Percentiles rank a stretch among this genome's conserved stretches.
Evolutionary conservation across 352 stramenopile genomes (phyloP).

Genomic region (Aphanomyces stellatus): DNA sequence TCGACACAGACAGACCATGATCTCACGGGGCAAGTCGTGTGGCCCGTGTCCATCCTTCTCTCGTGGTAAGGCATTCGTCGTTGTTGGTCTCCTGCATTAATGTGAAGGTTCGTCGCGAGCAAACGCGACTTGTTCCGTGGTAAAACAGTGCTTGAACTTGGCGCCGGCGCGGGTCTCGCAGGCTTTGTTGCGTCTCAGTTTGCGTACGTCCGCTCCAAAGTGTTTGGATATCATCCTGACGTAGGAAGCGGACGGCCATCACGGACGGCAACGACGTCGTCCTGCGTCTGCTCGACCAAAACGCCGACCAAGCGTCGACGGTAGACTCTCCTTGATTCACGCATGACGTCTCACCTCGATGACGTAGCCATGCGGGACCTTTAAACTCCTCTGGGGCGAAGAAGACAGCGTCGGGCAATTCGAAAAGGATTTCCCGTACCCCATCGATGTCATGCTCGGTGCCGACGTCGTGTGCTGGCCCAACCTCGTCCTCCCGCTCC

Average conservation of each 20-base stretch:
- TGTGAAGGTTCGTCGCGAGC: slow-evolving; percentile 24
- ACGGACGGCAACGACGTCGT: slow-evolving; percentile 72
- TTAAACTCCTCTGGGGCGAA: slow-evolving; percentile 48
- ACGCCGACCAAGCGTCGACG: slow-evolving; percentile 22
- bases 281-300: slow-evolving; percentile 43
- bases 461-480: slow-evolving; percentile 71
- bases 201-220: slow-evolving; percentile 26
- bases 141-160: slow-evolving; percentile 46
- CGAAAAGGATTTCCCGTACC: slow-evolving; percentile 32
- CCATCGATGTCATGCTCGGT: slow-evolving; percentile 49
- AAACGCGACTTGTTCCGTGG: slow-evolving; percentile 29
- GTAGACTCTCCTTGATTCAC: background rate
- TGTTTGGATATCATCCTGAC: background rate
- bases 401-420: slow-evolving; percentile 34
- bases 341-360: background rate
- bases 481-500: slow-evolving; percentile 52
- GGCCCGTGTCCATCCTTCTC: slow-evolving; percentile 55
- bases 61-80: slow-evolving; percentile 37
- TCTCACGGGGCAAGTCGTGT: slow-evolving; percentile 68
- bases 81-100: too few relatives aligned
- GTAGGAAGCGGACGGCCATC: slow-evolving; percentile 36
- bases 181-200: slow-evolving; percentile 53
- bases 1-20: slow-evolving; percentile 64
- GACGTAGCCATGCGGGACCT: slow-evolving; percentile 15
- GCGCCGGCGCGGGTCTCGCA: slow-evolving; percentile 43